Evolutionary conservation across 768 basidiomycete species (phyloP).

Genomic region (Trametes elegans): DNA sequence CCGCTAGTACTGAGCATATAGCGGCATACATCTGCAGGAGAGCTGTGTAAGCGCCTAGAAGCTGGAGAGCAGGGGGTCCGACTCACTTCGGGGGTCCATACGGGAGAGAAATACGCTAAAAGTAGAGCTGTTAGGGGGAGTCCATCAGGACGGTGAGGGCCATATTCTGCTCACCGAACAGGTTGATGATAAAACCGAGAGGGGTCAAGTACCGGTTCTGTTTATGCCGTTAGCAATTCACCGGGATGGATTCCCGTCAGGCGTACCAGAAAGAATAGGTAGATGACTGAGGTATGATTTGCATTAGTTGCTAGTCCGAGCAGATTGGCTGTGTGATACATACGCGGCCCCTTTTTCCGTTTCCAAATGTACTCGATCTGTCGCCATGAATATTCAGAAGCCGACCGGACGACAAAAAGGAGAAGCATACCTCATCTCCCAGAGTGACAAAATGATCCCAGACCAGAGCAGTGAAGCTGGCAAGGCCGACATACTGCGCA

Average conservation of each 20-base stretch:
- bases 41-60: neutral
- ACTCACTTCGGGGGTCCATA: conserved; percentile 24
- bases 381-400: neutral
- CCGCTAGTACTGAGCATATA: neutral
- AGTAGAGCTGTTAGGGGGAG: neutral
- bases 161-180: conserved; percentile 26
- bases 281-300: conserved; percentile 27
- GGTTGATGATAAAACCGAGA: conserved; percentile 57
- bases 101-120: conserved; percentile 24
- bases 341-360: conserved; percentile 44
- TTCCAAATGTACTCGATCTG: conserved; percentile 55
- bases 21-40: neutral
- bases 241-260: neutral
- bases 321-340: conserved; percentile 23
- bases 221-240: neutral
- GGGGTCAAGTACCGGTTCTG: conserved; percentile 68
- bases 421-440: conserved; percentile 37
- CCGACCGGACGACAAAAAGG: neutral
- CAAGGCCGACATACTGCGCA: conserved; percentile 48
- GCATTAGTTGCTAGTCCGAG: no score
- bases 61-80: neutral
- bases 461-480: conserved; percentile 48
- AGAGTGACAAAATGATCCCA: conserved; percentile 60
- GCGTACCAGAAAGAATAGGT: conserved; percentile 39
- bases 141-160: neutral